Evolutionary conservation across 179 eudicot genomes (phyloP), one percentile per base, ranked within the genome.

Genomic region (Nepenthes alata): DNA sequence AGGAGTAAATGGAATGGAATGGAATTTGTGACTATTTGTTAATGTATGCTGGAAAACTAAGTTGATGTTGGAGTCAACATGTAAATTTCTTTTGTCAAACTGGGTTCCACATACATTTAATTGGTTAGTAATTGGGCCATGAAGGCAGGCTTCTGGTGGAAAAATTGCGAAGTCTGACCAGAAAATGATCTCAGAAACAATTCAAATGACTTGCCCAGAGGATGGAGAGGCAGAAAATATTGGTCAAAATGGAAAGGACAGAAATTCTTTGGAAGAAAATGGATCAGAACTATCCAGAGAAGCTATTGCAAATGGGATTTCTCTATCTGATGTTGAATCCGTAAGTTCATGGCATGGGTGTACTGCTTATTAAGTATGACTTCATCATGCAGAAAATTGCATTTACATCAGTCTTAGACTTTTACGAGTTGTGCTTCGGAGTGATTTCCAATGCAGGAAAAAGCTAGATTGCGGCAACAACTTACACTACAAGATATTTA

Each of bases 401-500:
- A 9, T 2, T 45, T 37, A 11, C n/a, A 44, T 25, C 25, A 25
- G 25, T 25, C 25, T 25, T 25, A 0, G 25, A 52, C 45, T 50
- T 13, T 7, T 36, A 61, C 5, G 49, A 45, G 39, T 55, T 13
- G 6, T 59, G 48, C 3, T 34, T 11, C 34, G 45, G 45, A 59
- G 59, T 52, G 62, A 35, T 69, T 47, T 73, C 67, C 55, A 57
- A 62, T 62, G 67, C 86, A 89, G 98, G 78, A 74, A 64, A 74
- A 69, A 51, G 73, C 69, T 2, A 72, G 77, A 49, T 64, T 55
- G 47, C 68, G 58, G 53, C 74, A 64, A 61, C 90, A 85, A 59
- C 72, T 84, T 83, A 85, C 93, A 12, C 56, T 93, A 37, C 75
- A 93, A 66, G 95, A 86, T 53, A 71, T 91, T 70, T 91, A 84